Conservation (phyloP, 2,329 filamentous ascomycete genomes). For the Talaromyces piceae region DNA sequence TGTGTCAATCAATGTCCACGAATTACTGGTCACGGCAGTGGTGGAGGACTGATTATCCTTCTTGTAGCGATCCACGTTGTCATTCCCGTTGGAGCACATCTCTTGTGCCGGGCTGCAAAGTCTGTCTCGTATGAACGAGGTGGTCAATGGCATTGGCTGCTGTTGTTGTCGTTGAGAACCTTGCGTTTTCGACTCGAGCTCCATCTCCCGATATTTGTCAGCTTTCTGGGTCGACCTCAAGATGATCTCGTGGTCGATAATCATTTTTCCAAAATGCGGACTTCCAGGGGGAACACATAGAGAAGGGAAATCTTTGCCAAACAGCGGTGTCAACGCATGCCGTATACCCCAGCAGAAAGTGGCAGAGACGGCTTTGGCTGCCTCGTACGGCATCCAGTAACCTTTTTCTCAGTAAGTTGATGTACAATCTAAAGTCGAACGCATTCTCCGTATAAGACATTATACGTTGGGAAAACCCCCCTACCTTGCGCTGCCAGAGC, state of each 20-base stretch:
- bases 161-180: not conserved
- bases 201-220: slow-evolving; percentile 25
- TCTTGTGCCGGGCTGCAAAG: not conserved
- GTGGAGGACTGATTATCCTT: not conserved
- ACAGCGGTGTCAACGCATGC: slow-evolving; percentile 79
- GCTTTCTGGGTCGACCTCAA: slow-evolving; percentile 40
- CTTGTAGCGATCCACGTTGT: not conserved
- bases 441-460: too few relatives aligned
- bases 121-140: not conserved
- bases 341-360: slow-evolving; percentile 86
- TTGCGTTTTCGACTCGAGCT: slow-evolving; percentile 12
- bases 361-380: slow-evolving; percentile 76
- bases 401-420: slow-evolving; percentile 46
- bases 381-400: slow-evolving; percentile 92
- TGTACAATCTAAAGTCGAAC: too few relatives aligned
- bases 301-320: slow-evolving; percentile 71
- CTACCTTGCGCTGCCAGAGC: slow-evolving; percentile 87
- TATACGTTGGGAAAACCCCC: slow-evolving; percentile 12
- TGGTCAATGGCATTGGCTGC: not conserved
- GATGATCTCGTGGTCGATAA: slow-evolving; percentile 54
- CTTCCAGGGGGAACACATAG: slow-evolving; percentile 59
- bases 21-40: not conserved
- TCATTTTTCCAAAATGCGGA: slow-evolving; percentile 59
- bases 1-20: slow-evolving; percentile 5
- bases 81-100: not conserved